phyloP scores from a whole-genome alignment of 805 yeast genomes.

The Cyberlindnera maclurae region DNA sequence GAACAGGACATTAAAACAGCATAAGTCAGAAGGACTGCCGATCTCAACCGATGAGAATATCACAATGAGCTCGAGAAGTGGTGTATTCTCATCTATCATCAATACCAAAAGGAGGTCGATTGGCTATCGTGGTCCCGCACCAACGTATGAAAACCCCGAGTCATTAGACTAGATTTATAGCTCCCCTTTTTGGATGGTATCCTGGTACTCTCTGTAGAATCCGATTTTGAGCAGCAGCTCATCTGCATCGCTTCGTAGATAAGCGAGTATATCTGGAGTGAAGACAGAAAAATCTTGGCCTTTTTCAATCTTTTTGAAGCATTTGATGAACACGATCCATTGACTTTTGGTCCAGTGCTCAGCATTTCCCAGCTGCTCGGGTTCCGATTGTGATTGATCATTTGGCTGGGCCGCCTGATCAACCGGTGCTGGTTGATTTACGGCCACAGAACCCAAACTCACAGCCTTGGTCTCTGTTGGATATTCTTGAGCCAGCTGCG shows the following conservation, averaged over 20 bases:
- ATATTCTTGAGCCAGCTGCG: too few species aligned
- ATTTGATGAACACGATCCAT: slow-evolving; percentile 16
- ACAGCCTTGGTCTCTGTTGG: too few species aligned
- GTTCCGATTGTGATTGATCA: too few species aligned
- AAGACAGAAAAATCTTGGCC: slow-evolving; percentile 12
- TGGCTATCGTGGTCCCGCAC: too few species aligned
- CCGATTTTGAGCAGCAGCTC: slow-evolving; percentile 17
- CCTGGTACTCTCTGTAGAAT: slow-evolving; percentile 11
- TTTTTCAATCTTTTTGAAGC: slow-evolving; percentile 5
- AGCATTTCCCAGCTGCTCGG: slow-evolving; percentile 5
- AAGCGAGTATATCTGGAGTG: slow-evolving; percentile 6
- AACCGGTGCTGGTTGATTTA: too few species aligned
- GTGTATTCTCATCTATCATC: too few species aligned
- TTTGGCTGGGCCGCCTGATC: too few species aligned
- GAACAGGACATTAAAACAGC: not conserved
- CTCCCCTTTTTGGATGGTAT: slow-evolving; percentile 1
- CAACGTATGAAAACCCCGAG: too few species aligned
- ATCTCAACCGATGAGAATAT: not conserved
- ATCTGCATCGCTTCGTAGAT: slow-evolving; percentile 15
- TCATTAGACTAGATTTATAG: not conserved
- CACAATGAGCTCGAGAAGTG: not conserved
- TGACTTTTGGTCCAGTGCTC: slow-evolving; percentile 11
- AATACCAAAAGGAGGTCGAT: too few species aligned
- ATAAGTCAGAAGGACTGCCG: not conserved
- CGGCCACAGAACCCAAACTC: too few species aligned